A percentile compares a stretch with the other conserved stretches of the same genome.
Evolutionary conservation across 495 filamentous ascomycete genomes (phyloP).

Genomic region (Hypoxylon rickii): DNA sequence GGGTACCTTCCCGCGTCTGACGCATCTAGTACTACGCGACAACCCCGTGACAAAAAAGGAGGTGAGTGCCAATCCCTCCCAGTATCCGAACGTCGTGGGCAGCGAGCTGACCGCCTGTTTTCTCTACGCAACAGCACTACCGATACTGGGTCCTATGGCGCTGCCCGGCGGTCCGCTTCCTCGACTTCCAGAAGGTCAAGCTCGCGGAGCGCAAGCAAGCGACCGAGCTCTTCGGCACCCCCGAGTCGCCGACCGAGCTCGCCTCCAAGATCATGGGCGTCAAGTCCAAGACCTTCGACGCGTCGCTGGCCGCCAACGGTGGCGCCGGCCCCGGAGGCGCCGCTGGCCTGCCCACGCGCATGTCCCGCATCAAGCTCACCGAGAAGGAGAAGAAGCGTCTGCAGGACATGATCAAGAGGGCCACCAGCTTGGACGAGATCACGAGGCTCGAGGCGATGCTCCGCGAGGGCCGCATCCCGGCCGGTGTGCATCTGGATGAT

Average conservation of each 20-base stretch:
- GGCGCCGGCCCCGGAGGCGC: slow-evolving; percentile 42
- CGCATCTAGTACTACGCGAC: slow-evolving; percentile 78
- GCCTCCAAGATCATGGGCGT: slow-evolving; percentile 87
- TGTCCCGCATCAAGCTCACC: slow-evolving; percentile 62
- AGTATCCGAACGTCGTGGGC: neutral
- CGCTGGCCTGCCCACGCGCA: slow-evolving; percentile 58
- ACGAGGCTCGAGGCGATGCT: slow-evolving; percentile 80
- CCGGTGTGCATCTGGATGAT: slow-evolving; percentile 59
- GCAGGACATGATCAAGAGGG: slow-evolving; percentile 73
- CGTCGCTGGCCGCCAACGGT: slow-evolving; percentile 48
- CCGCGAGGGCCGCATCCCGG: slow-evolving; percentile 81
- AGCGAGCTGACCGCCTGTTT: neutral
- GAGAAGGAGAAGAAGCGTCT: slow-evolving; percentile 44
- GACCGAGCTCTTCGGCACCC: slow-evolving; percentile 78
- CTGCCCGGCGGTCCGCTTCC: slow-evolving; percentile 80
- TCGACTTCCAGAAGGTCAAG: slow-evolving; percentile 93
- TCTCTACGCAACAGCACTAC: slow-evolving; percentile 69
- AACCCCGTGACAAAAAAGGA: slow-evolving; percentile 93
- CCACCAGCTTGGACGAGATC: slow-evolving; percentile 85
- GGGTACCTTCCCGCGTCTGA: slow-evolving; percentile 66
- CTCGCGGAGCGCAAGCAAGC: slow-evolving; percentile 78
- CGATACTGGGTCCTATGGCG: slow-evolving; percentile 90
- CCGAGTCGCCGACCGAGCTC: slow-evolving; percentile 73
- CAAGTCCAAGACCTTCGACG: slow-evolving; percentile 83
- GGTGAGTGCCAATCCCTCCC: slow-evolving; percentile 55